Conservation (phyloP, 352 stramenopile species). For the Phytopythium sindhum region DNA sequence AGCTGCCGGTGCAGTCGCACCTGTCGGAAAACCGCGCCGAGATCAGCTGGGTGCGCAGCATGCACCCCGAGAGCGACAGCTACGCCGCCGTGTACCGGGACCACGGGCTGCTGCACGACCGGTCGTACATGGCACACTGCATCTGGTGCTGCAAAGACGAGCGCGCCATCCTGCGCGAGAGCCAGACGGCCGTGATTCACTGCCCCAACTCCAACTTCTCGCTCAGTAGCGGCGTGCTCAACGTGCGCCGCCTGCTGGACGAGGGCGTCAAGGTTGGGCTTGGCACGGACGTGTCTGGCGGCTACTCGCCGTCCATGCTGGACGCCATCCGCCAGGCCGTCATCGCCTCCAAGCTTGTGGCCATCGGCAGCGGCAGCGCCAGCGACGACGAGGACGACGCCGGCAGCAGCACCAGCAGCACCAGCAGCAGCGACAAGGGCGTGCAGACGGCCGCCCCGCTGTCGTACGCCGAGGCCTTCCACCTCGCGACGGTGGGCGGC, state of each 20-base stretch:
- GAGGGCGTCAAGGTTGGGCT: constrained; percentile 89
- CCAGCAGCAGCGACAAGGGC: neutral
- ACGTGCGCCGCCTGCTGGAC: constrained; percentile 68
- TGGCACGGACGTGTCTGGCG: constrained; percentile 93
- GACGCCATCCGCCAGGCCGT: constrained; percentile 89
- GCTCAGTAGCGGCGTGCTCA: constrained; percentile 85
- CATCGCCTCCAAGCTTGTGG: constrained; percentile 85
- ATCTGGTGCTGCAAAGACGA: constrained; percentile 84
- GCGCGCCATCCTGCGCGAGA: constrained; percentile 56
- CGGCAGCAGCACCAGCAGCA: neutral
- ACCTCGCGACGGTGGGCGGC: constrained; percentile 88
- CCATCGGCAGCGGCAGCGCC: constrained; percentile 59
- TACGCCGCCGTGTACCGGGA: constrained; percentile 83
- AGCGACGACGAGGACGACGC: constrained; percentile 16
- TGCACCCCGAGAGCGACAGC: constrained; percentile 78
- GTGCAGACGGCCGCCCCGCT: constrained; percentile 18
- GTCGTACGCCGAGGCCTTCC: constrained; percentile 84
- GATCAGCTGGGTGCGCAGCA: constrained; percentile 78
- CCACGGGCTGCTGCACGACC: constrained; percentile 86
- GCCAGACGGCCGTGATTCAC: constrained; percentile 86
- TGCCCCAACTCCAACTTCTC: constrained; percentile 96
- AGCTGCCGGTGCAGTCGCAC: constrained; percentile 89
- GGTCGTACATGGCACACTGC: constrained; percentile 94
- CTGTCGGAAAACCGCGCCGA: constrained; percentile 89
- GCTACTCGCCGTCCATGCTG: constrained; percentile 94